Conservation (phyloP, 371 early-diverging fungal species). For the Paraphysoderma sedebokerense region DNA sequence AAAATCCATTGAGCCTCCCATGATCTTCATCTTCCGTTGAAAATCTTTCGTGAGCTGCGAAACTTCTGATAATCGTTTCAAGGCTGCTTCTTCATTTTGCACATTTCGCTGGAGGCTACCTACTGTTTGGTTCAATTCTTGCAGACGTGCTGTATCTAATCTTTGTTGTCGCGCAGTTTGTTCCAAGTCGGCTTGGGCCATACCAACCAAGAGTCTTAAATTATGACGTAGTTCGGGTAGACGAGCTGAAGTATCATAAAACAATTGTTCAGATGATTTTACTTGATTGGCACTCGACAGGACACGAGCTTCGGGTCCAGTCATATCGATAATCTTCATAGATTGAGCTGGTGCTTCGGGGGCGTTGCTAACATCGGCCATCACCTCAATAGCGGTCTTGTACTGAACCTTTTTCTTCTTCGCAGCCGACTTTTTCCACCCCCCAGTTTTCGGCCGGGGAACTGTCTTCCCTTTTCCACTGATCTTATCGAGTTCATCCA, state of each 20-base stretch:
- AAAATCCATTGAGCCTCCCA: too few relatives aligned
- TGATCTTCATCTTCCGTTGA: too few relatives aligned
- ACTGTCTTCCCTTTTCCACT: conserved; percentile 11
- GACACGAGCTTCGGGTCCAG: conserved; percentile 46
- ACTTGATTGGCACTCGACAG: conserved; percentile 28
- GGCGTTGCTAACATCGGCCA: conserved; percentile 13
- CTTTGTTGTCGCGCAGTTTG: conserved; percentile 39
- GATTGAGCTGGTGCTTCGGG: conserved; percentile 11
- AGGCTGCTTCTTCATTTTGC: conserved; percentile 15
- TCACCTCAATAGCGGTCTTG: conserved; percentile 54
- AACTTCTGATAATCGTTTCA: conserved; percentile 19
- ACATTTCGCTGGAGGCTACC: conserved; percentile 17
- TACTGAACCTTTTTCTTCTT: conserved; percentile 35
- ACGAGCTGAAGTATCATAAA: conserved; percentile 27
- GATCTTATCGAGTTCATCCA: conserved; percentile 3
- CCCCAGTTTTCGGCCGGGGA: too few relatives aligned
- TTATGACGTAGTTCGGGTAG: conserved; percentile 67
- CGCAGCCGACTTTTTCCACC: conserved; percentile 10
- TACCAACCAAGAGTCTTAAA: conserved; percentile 44
- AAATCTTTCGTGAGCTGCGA: conserved; percentile 29
- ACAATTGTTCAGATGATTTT: conserved; percentile 22
- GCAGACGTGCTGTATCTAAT: conserved; percentile 17
- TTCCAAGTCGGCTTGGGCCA: conserved; percentile 46
- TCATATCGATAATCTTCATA: conserved; percentile 68
- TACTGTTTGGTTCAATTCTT: conserved; percentile 13